Base-by-base conservation (phyloP, 164 flowering plant species). In the Santalum album region DNA sequence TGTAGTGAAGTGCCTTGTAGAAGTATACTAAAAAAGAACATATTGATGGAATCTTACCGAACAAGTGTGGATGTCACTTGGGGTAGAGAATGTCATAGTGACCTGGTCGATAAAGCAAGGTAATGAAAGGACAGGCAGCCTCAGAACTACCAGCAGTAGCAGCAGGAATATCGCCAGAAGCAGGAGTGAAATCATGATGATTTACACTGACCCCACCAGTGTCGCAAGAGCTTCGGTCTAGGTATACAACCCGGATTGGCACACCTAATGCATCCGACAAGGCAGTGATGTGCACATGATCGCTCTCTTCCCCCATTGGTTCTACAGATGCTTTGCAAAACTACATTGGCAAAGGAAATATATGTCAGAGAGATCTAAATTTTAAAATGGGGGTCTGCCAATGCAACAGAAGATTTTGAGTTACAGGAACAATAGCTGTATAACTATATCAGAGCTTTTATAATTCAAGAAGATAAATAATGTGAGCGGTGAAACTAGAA, bases 291-390 rank as follows among this genome's bases (percentile, higher is more conserved):
- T 92, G 99, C 49, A 92, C 92, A 59, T 92, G 99, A 59, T 92
- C 97, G 53, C 97, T 92, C 72, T 92, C 97, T 76, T 92, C 97
- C 29, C 99, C 97, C 99, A 92, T 89, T 46, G 99, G 99, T 59
- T 89, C 96, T 68, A 92, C 99, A 0, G 95, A 83, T 25, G 96
- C 55, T 75, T 89, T 87, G 79, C 99, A 92, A 63, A 92, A 92
- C 98, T 92, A 71, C 29, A 26, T 16, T 59, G 69, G 48, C 50
- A 56, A 5, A 43, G 22, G 44, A 17, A 18, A 44, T 12, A 58
- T 5, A 27, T 48, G 34, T 20, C 36, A 36, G 52, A 2, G 25
- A 10, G 47, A 43, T 4, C 7, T 4, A 43, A 6, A 43, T 4
- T 17, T 43, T 20, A 3, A 43, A 12, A 43, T 4, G 21, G 3